Percentiles rank a stretch among this genome's conserved stretches.
phyloP scores from a whole-genome alignment of 164 flowering plant species.

The Aristolochia fimbriata region DNA sequence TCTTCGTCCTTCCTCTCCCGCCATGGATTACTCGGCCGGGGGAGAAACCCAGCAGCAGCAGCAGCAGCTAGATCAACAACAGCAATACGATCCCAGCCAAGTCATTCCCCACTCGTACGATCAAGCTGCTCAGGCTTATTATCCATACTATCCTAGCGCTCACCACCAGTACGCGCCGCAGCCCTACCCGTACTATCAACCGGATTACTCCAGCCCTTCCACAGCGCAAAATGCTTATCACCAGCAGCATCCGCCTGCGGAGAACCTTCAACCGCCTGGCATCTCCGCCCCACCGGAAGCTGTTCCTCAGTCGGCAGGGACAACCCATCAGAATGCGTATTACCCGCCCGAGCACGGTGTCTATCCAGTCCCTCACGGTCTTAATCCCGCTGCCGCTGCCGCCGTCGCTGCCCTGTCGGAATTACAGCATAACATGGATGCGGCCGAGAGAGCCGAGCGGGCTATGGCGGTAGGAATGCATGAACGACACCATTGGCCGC shows the following conservation, averaged over 20 bases:
- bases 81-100: conserved; percentile 11
- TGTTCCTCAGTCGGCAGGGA: neutral
- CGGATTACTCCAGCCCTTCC: conserved; percentile 7
- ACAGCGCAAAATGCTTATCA: conserved; percentile 8
- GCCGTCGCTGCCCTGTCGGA: conserved; percentile 34
- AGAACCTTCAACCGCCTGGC: conserved; percentile 19
- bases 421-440: conserved; percentile 30
- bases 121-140: conserved; percentile 8
- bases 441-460: conserved; percentile 32
- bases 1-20: neutral
- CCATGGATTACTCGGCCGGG: conserved; percentile 24
- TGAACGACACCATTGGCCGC: neutral
- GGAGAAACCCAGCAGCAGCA: conserved; percentile 22
- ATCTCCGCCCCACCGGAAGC: conserved; percentile 12
- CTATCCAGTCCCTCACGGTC: conserved; percentile 11
- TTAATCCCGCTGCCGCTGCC: conserved; percentile 36
- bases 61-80: conserved; percentile 16
- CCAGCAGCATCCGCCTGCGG: conserved; percentile 8
- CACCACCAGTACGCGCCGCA: conserved; percentile 12
- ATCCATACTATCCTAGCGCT: conserved; percentile 3
- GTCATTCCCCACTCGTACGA: conserved; percentile 15
- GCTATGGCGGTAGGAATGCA: conserved; percentile 6
- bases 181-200: conserved; percentile 22
- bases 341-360: conserved; percentile 10
- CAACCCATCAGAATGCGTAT: conserved; percentile 4